Evolutionary conservation across 192 early-diverging fungal species (phyloP).

Genomic region (Coemansia sp.): DNA sequence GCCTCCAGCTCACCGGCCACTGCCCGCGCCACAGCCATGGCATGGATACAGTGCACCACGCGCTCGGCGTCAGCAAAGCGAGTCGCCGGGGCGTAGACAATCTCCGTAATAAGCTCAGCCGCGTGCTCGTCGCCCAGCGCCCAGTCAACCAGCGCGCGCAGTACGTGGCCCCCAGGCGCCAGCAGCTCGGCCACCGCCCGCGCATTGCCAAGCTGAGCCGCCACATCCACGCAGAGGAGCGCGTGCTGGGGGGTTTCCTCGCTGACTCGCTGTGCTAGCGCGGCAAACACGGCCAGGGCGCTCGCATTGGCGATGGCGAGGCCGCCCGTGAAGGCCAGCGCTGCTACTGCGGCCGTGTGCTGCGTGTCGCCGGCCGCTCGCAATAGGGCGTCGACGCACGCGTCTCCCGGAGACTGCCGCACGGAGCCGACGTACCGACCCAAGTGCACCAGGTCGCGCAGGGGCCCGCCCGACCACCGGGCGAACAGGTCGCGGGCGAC

Average conservation of each 20-base stretch:
- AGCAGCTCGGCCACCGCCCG: background rate
- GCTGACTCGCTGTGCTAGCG: background rate
- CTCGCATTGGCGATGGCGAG: conserved; percentile 10
- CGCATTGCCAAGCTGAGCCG: background rate
- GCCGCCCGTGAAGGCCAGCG: conserved; percentile 26
- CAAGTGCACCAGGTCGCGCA: conserved; percentile 5
- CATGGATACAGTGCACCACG: conserved; percentile 1
- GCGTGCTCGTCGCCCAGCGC: background rate
- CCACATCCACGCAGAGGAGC: background rate
- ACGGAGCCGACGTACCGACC: conserved; percentile 30
- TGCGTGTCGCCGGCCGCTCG: background rate
- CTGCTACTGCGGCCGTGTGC: background rate
- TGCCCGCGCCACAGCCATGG: background rate
- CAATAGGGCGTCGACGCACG: background rate
- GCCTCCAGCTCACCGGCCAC: conserved; percentile 1
- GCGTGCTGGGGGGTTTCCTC: background rate
- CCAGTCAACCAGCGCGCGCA: background rate
- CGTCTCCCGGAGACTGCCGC: too few species aligned
- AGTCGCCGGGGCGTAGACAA: background rate
- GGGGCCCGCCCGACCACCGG: background rate
- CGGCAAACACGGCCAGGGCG: background rate
- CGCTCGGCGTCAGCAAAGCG: background rate
- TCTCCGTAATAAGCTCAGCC: background rate
- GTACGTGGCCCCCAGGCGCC: background rate
- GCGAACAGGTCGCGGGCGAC: conserved; percentile 18